Evolutionary conservation across 768 basidiomycete species (phyloP).

Genomic region (Mycena kentingensis): DNA sequence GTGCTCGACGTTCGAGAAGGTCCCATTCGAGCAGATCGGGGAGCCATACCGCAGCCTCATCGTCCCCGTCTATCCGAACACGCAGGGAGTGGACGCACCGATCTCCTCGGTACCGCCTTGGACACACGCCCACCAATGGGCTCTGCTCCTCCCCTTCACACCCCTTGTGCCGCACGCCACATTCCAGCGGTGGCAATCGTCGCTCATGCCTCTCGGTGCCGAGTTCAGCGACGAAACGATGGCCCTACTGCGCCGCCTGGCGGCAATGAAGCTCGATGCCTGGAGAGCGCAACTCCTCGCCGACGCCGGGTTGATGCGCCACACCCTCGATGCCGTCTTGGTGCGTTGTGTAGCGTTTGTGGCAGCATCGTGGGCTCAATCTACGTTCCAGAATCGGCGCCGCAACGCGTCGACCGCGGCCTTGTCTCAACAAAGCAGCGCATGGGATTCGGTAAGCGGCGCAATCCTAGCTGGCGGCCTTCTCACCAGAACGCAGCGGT

Average conservation of each 20-base stretch:
- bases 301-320: neutral
- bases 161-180: too few relatives aligned
- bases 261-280: neutral
- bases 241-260: neutral
- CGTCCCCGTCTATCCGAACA: neutral
- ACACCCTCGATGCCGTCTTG: neutral
- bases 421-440: neutral
- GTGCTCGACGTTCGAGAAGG: too few relatives aligned
- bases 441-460: neutral
- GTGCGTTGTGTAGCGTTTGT: neutral
- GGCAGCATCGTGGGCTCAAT: neutral
- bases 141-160: too few relatives aligned
- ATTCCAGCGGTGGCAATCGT: neutral
- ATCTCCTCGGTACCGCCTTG: too few relatives aligned
- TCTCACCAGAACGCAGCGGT: too few relatives aligned
- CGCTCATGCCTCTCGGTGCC: neutral
- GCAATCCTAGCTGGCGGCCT: too few relatives aligned
- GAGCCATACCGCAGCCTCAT: neutral
- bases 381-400: neutral
- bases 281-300: neutral
- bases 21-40: neutral
- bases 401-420: neutral
- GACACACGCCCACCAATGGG: too few relatives aligned
- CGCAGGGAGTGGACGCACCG: too few relatives aligned
- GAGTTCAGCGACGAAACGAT: neutral